These are phyloP conservation scores for Penicillium angulare DNA, from an alignment of 495 filamentous ascomycete genomes.

Conservation along the genomic window DNA sequence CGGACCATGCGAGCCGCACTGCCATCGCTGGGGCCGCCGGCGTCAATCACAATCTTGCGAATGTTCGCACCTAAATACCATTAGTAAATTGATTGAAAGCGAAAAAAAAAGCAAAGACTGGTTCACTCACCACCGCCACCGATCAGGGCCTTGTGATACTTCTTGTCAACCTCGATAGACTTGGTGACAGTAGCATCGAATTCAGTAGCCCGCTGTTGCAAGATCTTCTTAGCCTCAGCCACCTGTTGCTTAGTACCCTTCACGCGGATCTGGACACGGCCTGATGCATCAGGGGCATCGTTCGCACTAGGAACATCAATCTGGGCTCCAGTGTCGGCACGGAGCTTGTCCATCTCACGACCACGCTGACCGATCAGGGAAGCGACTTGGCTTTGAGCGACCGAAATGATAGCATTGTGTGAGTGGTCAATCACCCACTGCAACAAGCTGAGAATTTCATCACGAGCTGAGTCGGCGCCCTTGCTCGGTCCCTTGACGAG, in stretches of 20 bases:
- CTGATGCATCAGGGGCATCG: conserved; percentile 58
- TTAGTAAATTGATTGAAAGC: conserved; percentile 31
- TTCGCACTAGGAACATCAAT: conserved; percentile 80
- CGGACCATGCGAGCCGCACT: conserved; percentile 82
- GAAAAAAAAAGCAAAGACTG: background rate
- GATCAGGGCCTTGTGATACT: conserved; percentile 87
- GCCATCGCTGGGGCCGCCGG: conserved; percentile 83
- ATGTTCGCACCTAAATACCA: conserved; percentile 70
- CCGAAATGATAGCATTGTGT: conserved; percentile 70
- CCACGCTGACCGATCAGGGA: conserved; percentile 88
- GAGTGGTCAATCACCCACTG: conserved; percentile 88
- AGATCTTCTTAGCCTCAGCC: conserved; percentile 79
- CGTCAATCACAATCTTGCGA: conserved; percentile 79
- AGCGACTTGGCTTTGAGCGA: conserved; percentile 84
- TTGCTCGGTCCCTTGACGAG: conserved; percentile 85
- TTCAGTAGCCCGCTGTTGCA: conserved; percentile 76
- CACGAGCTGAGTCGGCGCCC: conserved; percentile 85
- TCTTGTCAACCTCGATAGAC: conserved; percentile 84
- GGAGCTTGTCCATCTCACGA: conserved; percentile 84
- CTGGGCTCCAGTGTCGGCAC: conserved; percentile 75
- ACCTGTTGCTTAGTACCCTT: conserved; percentile 90
- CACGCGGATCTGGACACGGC: conserved; percentile 77
- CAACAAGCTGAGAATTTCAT: conserved; percentile 80
- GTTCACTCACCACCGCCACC: conserved; percentile 73
- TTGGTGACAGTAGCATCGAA: conserved; percentile 85